Conservation (phyloP, 768 basidiomycete species). For the Kondoa subrosea region DNA sequence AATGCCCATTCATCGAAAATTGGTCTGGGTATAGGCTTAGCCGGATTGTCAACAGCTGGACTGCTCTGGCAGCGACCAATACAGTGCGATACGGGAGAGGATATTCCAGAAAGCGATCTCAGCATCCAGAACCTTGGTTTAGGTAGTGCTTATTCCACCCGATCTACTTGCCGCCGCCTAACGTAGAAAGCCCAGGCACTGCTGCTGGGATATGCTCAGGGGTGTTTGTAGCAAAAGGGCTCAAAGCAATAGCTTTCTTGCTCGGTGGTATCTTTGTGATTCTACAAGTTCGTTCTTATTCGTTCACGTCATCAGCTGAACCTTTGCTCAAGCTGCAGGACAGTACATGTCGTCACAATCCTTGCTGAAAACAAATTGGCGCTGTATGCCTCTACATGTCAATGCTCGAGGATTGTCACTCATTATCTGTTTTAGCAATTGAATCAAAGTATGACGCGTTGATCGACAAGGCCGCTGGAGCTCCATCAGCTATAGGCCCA, state of each 20-base stretch:
- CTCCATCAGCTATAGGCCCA: slow-evolving; percentile 51
- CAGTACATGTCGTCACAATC: slow-evolving; percentile 15
- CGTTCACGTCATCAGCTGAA: not conserved
- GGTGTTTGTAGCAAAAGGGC: slow-evolving; percentile 84
- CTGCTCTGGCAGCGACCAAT: not conserved
- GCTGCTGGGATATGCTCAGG: slow-evolving; percentile 76
- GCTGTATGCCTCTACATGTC: not conserved
- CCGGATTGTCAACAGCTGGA: not conserved
- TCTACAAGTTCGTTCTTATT: slow-evolving; percentile 49
- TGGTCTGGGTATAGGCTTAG: not conserved
- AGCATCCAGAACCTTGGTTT: not conserved
- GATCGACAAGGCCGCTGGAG: slow-evolving; percentile 29
- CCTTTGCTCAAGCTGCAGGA: too few relatives aligned
- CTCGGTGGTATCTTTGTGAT: slow-evolving; percentile 79
- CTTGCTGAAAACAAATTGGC: slow-evolving; percentile 15
- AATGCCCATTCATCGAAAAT: not conserved
- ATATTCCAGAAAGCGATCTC: not conserved
- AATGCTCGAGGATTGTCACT: not conserved
- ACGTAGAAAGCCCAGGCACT: slow-evolving; percentile 32
- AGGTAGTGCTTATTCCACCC: too few relatives aligned
- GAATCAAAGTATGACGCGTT: not conserved
- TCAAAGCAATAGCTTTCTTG: slow-evolving; percentile 60
- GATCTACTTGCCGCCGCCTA: too few relatives aligned
- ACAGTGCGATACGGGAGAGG: not conserved
- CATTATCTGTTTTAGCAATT: not conserved